A percentile compares a stretch with the other conserved stretches of the same genome.
These are phyloP conservation scores for Mariannaea sp. DNA, from an alignment of 2,329 filamentous ascomycete genomes.

Conservation along the genomic window DNA sequence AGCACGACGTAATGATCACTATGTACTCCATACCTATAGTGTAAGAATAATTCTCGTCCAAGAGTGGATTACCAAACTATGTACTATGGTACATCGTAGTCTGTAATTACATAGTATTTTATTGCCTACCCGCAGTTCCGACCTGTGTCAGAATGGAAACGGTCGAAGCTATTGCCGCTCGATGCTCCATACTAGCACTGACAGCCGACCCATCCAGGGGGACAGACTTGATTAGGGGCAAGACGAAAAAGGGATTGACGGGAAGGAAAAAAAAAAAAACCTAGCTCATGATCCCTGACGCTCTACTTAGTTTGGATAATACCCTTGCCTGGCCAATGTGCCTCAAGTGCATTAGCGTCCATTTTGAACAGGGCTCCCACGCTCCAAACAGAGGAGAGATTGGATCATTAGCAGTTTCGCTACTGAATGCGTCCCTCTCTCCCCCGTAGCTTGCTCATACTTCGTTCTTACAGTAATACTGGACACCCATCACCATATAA, in stretches of 20 bases:
- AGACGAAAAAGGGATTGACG: not conserved
- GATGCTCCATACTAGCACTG: not conserved
- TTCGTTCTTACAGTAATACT: too few relatives aligned
- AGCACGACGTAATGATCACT: not conserved
- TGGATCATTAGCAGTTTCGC: too few relatives aligned
- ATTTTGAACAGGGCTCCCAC: not conserved
- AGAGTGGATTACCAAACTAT: too few relatives aligned
- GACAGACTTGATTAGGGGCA: not conserved
- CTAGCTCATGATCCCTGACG: not conserved
- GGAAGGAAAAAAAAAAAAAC: not conserved
- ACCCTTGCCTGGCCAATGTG: constrained; percentile 11
- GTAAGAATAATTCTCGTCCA: too few relatives aligned
- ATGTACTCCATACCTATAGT: not conserved
- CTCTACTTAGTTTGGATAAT: too few relatives aligned
- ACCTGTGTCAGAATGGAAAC: too few relatives aligned
- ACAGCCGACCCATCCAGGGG: not conserved
- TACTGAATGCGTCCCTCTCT: too few relatives aligned
- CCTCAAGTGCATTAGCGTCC: constrained; percentile 31
- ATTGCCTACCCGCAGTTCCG: too few relatives aligned
- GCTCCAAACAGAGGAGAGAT: not conserved
- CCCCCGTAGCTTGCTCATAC: too few relatives aligned
- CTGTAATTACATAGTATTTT: too few relatives aligned
- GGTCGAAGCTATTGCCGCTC: not conserved
- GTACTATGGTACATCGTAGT: too few relatives aligned
- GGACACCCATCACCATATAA: too few relatives aligned